Conservation (phyloP, 768 basidiomycete species). For the Cubamyces sp. region DNA sequence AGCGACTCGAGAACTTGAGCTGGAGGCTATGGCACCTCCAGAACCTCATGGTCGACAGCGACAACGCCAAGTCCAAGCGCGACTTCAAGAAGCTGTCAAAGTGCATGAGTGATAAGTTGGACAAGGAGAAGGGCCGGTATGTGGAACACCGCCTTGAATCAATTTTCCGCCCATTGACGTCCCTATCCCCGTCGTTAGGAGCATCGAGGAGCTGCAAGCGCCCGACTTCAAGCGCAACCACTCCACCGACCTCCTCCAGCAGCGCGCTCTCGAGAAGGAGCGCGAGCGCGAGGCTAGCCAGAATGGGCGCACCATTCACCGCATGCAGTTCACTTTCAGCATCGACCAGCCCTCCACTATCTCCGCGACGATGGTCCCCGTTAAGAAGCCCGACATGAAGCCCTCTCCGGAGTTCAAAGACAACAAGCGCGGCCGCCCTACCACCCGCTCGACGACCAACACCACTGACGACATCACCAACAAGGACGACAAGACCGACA, state of each 20-base stretch:
- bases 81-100: constrained; percentile 91
- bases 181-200: constrained; percentile 45
- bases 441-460: constrained; percentile 42
- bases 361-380: constrained; percentile 47
- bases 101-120: constrained; percentile 88
- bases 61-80: constrained; percentile 86
- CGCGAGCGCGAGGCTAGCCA: constrained; percentile 69
- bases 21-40: constrained; percentile 95
- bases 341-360: constrained; percentile 62
- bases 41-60: constrained; percentile 88
- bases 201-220: constrained; percentile 83
- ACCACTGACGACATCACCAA: constrained; percentile 29
- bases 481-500: constrained; percentile 31
- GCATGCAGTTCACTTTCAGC: constrained; percentile 91
- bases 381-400: constrained; percentile 68
- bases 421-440: constrained; percentile 45
- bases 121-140: constrained; percentile 90
- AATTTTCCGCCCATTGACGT: constrained; percentile 12
- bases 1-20: constrained; percentile 88
- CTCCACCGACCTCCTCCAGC: constrained; percentile 79
- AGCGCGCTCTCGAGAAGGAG: constrained; percentile 82
- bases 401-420: constrained; percentile 70
- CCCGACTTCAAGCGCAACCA: constrained; percentile 81
- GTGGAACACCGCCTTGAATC: constrained; percentile 36
- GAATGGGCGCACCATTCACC: constrained; percentile 72